Conservation (phyloP, 164 flowering plant genomes). For the Stephania cephalantha region DNA sequence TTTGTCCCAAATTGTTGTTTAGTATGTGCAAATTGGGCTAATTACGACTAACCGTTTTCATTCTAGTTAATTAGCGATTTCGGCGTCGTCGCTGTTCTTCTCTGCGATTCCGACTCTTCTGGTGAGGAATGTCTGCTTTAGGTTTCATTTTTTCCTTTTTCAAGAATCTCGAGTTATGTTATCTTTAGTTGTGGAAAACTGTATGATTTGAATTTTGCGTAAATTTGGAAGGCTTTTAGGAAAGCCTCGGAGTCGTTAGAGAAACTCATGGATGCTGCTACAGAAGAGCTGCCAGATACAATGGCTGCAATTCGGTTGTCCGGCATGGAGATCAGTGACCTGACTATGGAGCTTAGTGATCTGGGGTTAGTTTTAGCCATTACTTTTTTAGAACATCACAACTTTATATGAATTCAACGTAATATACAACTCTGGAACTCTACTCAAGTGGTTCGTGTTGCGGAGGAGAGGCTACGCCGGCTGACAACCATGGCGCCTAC, state of each 20-base stretch:
- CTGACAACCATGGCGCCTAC: conserved; percentile 51
- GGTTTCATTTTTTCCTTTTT: background rate
- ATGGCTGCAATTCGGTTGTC: conserved; percentile 91
- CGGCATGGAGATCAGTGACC: conserved; percentile 96
- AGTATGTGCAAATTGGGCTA: background rate
- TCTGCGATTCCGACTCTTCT: conserved; percentile 78
- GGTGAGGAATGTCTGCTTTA: conserved; percentile 35
- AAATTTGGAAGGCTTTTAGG: conserved; percentile 62
- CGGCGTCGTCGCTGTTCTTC: conserved; percentile 73
- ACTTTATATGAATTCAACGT: background rate
- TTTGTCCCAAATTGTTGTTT: background rate
- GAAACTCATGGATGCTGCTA: conserved; percentile 67
- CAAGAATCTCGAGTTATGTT: background rate
- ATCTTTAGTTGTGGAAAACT: background rate
- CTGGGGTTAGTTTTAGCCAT: conserved; percentile 50
- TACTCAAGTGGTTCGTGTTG: conserved; percentile 73
- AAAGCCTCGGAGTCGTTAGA: conserved; percentile 79
- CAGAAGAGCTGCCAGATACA: conserved; percentile 90
- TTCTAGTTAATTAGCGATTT: conserved; percentile 63
- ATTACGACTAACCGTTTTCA: conserved; percentile 1
- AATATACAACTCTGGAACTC: conserved; percentile 23
- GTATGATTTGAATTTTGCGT: conserved; percentile 4
- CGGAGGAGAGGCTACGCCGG: conserved; percentile 66
- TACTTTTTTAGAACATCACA: background rate
- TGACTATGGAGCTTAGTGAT: conserved; percentile 97